Evolutionary conservation across 352 stramenopile genomes (phyloP).

Genomic region (Phytophthora citrophthora): DNA sequence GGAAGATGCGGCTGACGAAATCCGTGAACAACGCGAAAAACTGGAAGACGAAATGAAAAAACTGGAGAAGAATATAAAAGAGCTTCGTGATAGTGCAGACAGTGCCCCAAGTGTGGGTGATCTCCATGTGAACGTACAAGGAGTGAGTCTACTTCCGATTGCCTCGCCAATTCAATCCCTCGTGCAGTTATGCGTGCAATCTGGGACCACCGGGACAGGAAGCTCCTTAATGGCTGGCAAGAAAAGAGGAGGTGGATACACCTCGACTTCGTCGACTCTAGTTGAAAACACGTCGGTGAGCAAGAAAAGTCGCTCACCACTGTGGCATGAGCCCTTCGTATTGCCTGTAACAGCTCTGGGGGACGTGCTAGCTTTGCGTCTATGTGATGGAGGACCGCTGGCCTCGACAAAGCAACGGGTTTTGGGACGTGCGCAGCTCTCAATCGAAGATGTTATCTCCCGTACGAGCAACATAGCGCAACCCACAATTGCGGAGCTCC

Average conservation of each 20-base stretch:
- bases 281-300: constrained; percentile 61
- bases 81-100: constrained; percentile 32
- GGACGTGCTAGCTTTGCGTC: constrained; percentile 49
- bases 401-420: constrained; percentile 36
- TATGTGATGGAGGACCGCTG: constrained; percentile 62
- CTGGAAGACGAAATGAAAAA: constrained; percentile 42
- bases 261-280: constrained; percentile 6
- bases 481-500: background rate
- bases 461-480: constrained; percentile 25
- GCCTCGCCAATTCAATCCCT: constrained; percentile 64
- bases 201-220: constrained; percentile 9
- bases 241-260: constrained; percentile 6
- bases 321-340: constrained; percentile 71
- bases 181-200: constrained; percentile 56
- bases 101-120: constrained; percentile 35
- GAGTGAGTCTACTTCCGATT: constrained; percentile 72
- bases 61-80: constrained; percentile 50
- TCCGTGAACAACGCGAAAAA: constrained; percentile 63
- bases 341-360: constrained; percentile 57
- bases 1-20: constrained; percentile 72
- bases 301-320: constrained; percentile 64
- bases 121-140: constrained; percentile 62
- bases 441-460: constrained; percentile 54
- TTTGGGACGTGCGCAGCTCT: constrained; percentile 53
- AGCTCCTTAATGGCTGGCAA: constrained; percentile 1